phyloP scores from a whole-genome alignment of 1,139 yeast species.

The Suhomyces anneliseae region DNA sequence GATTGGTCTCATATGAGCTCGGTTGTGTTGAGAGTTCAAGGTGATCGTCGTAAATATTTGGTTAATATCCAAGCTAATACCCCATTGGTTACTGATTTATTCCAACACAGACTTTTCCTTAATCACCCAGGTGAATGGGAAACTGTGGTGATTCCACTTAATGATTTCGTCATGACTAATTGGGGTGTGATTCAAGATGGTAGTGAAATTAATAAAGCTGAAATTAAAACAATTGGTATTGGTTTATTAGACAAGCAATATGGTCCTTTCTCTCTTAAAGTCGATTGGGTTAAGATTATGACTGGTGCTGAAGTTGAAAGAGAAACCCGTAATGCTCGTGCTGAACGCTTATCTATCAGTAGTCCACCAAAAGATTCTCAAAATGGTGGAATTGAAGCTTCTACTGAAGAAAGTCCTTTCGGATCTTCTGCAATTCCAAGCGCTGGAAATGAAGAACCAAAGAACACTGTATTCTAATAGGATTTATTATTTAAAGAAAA shows the following conservation, averaged over 20 bases:
- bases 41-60: slow-evolving; percentile 73
- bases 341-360: slow-evolving; percentile 24
- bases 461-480: slow-evolving; percentile 31
- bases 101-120: slow-evolving; percentile 77
- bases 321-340: slow-evolving; percentile 34
- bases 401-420: slow-evolving; percentile 21
- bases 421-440: slow-evolving; percentile 21
- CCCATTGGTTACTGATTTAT: slow-evolving; percentile 74
- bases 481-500: neutral
- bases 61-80: slow-evolving; percentile 81
- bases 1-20: slow-evolving; percentile 63
- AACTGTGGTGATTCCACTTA: slow-evolving; percentile 72
- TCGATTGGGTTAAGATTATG: slow-evolving; percentile 75
- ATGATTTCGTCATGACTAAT: slow-evolving; percentile 79
- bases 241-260: slow-evolving; percentile 78
- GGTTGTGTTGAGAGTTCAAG: slow-evolving; percentile 68
- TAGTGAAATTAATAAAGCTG: slow-evolving; percentile 57
- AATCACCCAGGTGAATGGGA: slow-evolving; percentile 82
- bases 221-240: slow-evolving; percentile 72
- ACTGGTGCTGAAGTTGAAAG: slow-evolving; percentile 53
- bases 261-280: slow-evolving; percentile 70
- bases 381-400: slow-evolving; percentile 20
- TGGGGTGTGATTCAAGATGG: slow-evolving; percentile 80
- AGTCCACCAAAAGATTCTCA: slow-evolving; percentile 11
- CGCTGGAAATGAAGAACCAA: slow-evolving; percentile 28